Conservation (phyloP, 345 rosid species). For the Rhodamnia argentea region DNA sequence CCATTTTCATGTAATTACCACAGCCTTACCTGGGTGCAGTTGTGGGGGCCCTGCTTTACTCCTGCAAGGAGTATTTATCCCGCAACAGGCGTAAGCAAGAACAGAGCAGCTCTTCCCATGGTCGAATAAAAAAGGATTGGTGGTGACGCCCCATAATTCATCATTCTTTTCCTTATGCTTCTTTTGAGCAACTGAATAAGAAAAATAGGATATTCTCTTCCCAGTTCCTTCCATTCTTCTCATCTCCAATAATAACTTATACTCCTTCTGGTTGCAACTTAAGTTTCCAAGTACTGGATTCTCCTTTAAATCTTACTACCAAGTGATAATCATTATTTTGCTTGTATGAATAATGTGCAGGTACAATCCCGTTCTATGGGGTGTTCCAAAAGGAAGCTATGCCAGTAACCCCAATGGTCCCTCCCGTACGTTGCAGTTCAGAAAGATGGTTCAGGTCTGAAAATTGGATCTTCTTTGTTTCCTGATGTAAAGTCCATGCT, state of each 20-base stretch:
- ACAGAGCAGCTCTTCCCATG: not conserved
- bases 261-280: not conserved
- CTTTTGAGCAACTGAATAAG: not conserved
- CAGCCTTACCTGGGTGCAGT: not conserved
- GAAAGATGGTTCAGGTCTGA: slow-evolving; percentile 92
- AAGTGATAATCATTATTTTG: not conserved
- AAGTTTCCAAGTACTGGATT: not conserved
- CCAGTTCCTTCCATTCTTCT: not conserved
- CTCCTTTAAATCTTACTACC: not conserved
- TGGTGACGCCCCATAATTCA: not conserved
- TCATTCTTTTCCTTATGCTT: not conserved
- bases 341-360: slow-evolving; percentile 14
- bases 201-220: not conserved
- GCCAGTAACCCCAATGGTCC: slow-evolving; percentile 72
- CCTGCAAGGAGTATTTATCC: not conserved
- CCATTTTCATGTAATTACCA: not conserved
- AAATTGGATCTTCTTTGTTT: not conserved
- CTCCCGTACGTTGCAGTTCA: slow-evolving; percentile 63
- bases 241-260: not conserved
- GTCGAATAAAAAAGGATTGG: not conserved
- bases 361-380: slow-evolving; percentile 96
- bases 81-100: not conserved
- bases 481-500: not conserved
- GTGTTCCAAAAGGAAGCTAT: slow-evolving; percentile 98
- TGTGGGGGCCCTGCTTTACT: not conserved